Percentiles rank a stretch among this genome's conserved stretches.
phyloP scores from a whole-genome alignment of 208 protist genomes.

The Phytomonas sp. region DNA sequence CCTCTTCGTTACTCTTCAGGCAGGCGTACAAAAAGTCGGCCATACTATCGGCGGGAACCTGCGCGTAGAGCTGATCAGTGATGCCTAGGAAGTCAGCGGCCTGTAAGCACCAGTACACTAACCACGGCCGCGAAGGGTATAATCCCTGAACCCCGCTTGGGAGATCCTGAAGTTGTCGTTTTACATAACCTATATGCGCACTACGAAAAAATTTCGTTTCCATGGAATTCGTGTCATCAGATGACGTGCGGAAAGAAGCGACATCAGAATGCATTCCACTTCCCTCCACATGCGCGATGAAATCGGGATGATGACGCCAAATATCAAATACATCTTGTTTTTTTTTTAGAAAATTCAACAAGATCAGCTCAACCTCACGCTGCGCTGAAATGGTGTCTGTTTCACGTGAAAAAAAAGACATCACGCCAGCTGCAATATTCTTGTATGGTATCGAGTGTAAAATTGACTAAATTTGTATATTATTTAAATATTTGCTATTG shows the following conservation, averaged over 20 bases:
- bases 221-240: neutral
- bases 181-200: conserved; percentile 29
- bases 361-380: neutral
- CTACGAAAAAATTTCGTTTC: neutral
- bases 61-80: conserved; percentile 29
- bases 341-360: conserved; percentile 2
- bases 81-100: conserved; percentile 65
- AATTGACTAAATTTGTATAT: neutral
- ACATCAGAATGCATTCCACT: neutral
- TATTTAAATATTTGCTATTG: neutral
- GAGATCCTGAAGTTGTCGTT: conserved; percentile 16
- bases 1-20: conserved; percentile 24
- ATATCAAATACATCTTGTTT: neutral
- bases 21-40: conserved; percentile 43
- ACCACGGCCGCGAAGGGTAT: conserved; percentile 63
- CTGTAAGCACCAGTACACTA: conserved; percentile 76
- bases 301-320: neutral
- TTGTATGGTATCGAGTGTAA: neutral
- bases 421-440: neutral
- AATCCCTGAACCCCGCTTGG: conserved; percentile 18
- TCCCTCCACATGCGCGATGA: neutral
- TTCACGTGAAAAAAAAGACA: too few species aligned
- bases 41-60: conserved; percentile 28
- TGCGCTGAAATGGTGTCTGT: too few species aligned
- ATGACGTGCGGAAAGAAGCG: conserved; percentile 4